Conservation (phyloP, 306 rosid species). For the Gillenia trifoliata region DNA sequence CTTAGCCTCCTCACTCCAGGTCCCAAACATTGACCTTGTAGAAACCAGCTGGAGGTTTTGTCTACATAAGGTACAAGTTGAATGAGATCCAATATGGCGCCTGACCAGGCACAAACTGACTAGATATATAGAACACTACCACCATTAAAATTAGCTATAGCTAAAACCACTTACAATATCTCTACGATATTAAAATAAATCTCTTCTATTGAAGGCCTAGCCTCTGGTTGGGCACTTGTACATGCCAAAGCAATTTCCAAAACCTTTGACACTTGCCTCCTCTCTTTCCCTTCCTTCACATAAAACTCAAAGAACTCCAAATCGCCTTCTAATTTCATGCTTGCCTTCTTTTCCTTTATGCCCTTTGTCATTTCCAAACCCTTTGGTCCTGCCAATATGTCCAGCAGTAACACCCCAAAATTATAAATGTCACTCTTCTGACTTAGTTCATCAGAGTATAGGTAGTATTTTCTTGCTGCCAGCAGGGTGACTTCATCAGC, state of each 20-base stretch:
- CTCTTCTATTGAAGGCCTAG: slow-evolving; percentile 8
- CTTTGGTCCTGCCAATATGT: slow-evolving; percentile 14
- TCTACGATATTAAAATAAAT: not conserved
- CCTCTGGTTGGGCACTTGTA: not conserved
- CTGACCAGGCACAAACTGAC: too few relatives aligned
- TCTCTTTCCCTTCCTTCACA: slow-evolving; percentile 6
- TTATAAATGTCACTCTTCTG: slow-evolving; percentile 15
- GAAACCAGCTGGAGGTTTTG: too few relatives aligned
- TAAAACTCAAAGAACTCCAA: slow-evolving; percentile 17
- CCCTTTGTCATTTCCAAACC: not conserved
- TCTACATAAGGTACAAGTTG: too few relatives aligned
- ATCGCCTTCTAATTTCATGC: not conserved
- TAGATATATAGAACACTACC: too few relatives aligned
- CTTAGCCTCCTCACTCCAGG: too few relatives aligned
- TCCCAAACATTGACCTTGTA: too few relatives aligned
- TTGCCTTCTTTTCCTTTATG: not conserved
- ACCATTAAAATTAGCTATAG: too few relatives aligned
- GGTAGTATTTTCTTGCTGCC: not conserved
- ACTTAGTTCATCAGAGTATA: slow-evolving; percentile 2
- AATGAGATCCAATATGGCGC: too few relatives aligned
- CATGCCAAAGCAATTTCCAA: slow-evolving; percentile 11
- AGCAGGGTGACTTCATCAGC: not conserved
- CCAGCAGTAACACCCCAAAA: slow-evolving; percentile 18
- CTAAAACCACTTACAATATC: not conserved
- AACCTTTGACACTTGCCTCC: slow-evolving; percentile 5